Conservation (phyloP, 768 basidiomycete genomes). For the Rhodotorula diobovata region DNA sequence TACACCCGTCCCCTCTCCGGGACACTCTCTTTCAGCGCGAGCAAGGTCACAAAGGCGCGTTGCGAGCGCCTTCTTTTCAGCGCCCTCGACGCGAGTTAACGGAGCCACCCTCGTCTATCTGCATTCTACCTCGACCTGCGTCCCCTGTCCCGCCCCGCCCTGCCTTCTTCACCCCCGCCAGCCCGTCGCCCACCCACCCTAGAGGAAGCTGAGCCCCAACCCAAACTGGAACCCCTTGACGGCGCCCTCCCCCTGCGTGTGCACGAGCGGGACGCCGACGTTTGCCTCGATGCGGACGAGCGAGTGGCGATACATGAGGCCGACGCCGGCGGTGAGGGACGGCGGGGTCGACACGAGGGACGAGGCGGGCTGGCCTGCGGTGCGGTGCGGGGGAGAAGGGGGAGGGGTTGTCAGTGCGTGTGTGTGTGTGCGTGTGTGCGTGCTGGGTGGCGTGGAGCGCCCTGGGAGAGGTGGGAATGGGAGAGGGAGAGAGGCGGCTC, state of each 20-base stretch:
- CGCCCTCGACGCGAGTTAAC: no score
- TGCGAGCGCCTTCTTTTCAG: no score
- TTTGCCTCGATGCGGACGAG: slow-evolving; percentile 83
- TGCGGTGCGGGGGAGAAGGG: no score
- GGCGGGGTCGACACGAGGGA: slow-evolving; percentile 53
- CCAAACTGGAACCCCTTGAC: slow-evolving; percentile 74
- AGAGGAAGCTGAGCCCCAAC: slow-evolving; percentile 74
- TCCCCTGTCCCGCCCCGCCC: neutral
- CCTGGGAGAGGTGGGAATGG: neutral
- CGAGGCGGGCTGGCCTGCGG: slow-evolving; percentile 48
- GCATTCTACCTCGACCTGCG: no score
- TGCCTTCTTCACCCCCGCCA: neutral
- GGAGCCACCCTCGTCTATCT: no score
- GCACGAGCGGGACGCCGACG: slow-evolving; percentile 74
- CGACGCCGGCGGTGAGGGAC: slow-evolving; percentile 73
- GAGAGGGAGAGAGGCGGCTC: slow-evolving; percentile 42
- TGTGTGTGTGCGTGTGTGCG: no score
- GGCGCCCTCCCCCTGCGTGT: slow-evolving; percentile 61
- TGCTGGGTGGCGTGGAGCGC: no score
- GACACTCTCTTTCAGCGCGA: no score
- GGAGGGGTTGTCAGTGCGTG: no score
- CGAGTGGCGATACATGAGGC: slow-evolving; percentile 75
- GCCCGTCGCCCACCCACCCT: neutral
- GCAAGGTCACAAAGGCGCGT: no score
- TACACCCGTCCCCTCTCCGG: no score